Evolutionary conservation across 257 asterid species (phyloP).

Genomic region (Solanum pinnatisectum): DNA sequence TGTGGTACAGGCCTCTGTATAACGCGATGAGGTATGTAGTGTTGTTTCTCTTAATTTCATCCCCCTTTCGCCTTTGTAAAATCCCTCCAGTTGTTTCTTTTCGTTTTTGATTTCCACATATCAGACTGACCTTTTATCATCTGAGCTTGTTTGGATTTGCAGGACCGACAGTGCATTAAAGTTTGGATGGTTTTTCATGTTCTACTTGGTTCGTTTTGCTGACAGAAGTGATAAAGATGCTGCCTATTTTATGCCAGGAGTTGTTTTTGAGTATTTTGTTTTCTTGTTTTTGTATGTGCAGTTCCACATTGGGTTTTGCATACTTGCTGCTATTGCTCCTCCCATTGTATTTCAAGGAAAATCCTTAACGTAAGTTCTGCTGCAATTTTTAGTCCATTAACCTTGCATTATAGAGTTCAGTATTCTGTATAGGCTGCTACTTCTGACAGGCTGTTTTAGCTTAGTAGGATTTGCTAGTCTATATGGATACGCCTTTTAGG

Average conservation of each 20-base stretch:
- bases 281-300: conserved; percentile 23
- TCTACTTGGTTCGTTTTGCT: conserved; percentile 57
- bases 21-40: conserved; percentile 72
- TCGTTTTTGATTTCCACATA: not conserved
- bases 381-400: not conserved
- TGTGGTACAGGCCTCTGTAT: conserved; percentile 95
- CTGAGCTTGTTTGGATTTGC: conserved; percentile 14
- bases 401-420: not conserved
- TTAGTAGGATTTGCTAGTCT: not conserved
- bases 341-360: conserved; percentile 83
- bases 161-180: conserved; percentile 96
- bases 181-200: conserved; percentile 89
- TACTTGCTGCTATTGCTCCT: conserved; percentile 96
- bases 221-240: not conserved
- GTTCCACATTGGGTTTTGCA: conserved; percentile 91
- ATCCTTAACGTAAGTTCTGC: conserved; percentile 68
- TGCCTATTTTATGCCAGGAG: not conserved
- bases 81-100: not conserved
- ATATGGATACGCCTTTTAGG: not conserved
- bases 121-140: not conserved
- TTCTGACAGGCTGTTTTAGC: not conserved
- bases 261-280: not conserved
- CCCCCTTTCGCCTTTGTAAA: not conserved
- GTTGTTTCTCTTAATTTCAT: conserved; percentile 1
- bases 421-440: not conserved